Conservation (phyloP, 805 yeast genomes). For the Candida hungchunana region DNA sequence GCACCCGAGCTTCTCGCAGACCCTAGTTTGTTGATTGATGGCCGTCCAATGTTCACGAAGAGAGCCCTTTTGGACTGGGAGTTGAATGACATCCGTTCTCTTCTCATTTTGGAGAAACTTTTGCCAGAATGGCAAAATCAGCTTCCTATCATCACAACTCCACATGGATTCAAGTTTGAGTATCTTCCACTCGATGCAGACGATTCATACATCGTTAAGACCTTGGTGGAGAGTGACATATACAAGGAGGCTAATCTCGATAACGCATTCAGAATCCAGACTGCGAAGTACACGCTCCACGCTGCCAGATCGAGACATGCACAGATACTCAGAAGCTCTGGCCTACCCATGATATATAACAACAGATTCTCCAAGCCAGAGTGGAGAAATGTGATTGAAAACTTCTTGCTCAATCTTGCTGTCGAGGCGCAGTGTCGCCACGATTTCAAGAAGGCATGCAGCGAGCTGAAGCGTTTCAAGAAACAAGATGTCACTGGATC, state of each 20-base stretch:
- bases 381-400: slow-evolving; percentile 74
- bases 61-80: slow-evolving; percentile 68
- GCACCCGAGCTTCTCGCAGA: slow-evolving; percentile 49
- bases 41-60: slow-evolving; percentile 60
- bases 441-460: slow-evolving; percentile 54
- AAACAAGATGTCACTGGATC: slow-evolving; percentile 19
- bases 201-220: slow-evolving; percentile 45
- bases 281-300: slow-evolving; percentile 58
- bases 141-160: slow-evolving; percentile 40
- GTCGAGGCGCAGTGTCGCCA: slow-evolving; percentile 68
- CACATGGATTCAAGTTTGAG: slow-evolving; percentile 40
- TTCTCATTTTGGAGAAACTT: slow-evolving; percentile 44
- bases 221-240: slow-evolving; percentile 55
- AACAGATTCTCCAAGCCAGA: slow-evolving; percentile 46
- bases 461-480: slow-evolving; percentile 41
- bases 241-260: slow-evolving; percentile 61
- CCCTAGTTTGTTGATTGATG: slow-evolving; percentile 43
- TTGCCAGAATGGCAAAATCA: slow-evolving; percentile 53
- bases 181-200: slow-evolving; percentile 51
- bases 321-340: slow-evolving; percentile 26
- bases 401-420: slow-evolving; percentile 57
- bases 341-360: slow-evolving; percentile 16
- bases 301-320: slow-evolving; percentile 52
- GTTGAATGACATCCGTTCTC: slow-evolving; percentile 61
- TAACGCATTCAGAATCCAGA: slow-evolving; percentile 46